Conservation (phyloP, 768 basidiomycete species). For the Leccinum variicolor region DNA sequence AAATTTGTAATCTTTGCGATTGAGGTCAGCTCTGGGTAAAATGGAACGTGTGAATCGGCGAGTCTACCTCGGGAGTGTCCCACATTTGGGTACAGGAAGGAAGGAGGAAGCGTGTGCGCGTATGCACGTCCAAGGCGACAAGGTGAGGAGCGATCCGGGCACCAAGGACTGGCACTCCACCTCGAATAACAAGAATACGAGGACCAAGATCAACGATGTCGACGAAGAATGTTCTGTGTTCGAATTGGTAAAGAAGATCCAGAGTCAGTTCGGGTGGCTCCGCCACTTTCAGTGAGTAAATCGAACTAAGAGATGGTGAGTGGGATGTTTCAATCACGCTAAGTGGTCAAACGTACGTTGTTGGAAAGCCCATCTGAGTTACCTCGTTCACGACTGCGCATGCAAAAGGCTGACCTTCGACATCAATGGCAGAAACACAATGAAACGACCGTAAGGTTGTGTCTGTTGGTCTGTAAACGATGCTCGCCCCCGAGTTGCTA, state of each 20-base stretch:
- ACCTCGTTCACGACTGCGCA: constrained; percentile 12
- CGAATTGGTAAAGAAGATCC: constrained; percentile 13
- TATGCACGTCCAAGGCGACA: constrained; percentile 16
- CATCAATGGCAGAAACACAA: constrained; percentile 10
- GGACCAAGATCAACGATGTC: constrained; percentile 12
- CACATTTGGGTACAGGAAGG: neutral
- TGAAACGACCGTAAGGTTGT: neutral
- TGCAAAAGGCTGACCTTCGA: constrained; percentile 13
- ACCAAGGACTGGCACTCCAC: neutral
- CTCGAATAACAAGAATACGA: constrained; percentile 8
- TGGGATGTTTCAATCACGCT: neutral
- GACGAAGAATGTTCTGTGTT: neutral
- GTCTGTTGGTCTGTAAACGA: constrained; percentile 8
- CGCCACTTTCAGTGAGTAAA: constrained; percentile 6
- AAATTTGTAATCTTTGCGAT: neutral
- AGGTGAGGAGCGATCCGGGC: neutral
- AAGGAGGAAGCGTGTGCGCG: constrained; percentile 3
- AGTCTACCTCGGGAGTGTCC: constrained; percentile 3
- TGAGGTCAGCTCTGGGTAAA: neutral
- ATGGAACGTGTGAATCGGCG: neutral
- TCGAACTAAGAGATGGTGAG: constrained; percentile 7
- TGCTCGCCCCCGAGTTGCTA: neutral
- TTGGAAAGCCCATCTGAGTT: neutral
- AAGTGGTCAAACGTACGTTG: neutral
- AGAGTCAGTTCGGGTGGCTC: constrained; percentile 3